phyloP scores from a whole-genome alignment of 768 basidiomycete species.

The Megacollybia marginata region DNA sequence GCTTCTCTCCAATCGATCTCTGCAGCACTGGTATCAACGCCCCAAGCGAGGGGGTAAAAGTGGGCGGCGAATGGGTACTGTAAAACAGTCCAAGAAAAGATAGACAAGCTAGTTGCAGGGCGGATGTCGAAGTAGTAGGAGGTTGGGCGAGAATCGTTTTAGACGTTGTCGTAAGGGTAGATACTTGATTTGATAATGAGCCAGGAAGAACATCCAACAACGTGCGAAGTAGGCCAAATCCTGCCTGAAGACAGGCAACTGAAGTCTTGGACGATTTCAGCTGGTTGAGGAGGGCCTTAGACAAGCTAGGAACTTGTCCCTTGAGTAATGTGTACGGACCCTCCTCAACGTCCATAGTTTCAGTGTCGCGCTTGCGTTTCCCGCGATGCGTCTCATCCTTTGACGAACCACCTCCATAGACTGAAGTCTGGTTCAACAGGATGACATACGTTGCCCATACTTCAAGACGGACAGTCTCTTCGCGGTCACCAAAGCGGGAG shows the following conservation, averaged over 20 bases:
- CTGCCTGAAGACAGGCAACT: conserved; percentile 74
- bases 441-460: conserved; percentile 82
- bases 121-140: conserved; percentile 69
- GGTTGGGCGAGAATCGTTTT: conserved; percentile 60
- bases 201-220: conserved; percentile 79
- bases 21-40: conserved; percentile 70
- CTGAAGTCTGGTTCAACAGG: conserved; percentile 76
- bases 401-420: conserved; percentile 60
- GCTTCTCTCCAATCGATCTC: conserved; percentile 68
- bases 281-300: conserved; percentile 80
- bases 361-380: conserved; percentile 74
- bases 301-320: conserved; percentile 67
- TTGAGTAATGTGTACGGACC: conserved; percentile 67
- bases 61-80: conserved; percentile 52
- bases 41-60: conserved; percentile 55
- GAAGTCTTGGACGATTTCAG: conserved; percentile 75
- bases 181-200: conserved; percentile 63
- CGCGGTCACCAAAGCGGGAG: conserved; percentile 88
- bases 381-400: conserved; percentile 48
- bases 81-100: conserved; percentile 86
- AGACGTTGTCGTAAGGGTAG: conserved; percentile 55
- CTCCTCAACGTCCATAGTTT: conserved; percentile 68
- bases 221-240: conserved; percentile 71
- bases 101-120: conserved; percentile 76
- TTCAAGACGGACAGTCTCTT: conserved; percentile 90